Evolutionary conservation across 1,284 basidiomycete genomes (phyloP).

Genomic region (Mrakiaceae sp.): DNA sequence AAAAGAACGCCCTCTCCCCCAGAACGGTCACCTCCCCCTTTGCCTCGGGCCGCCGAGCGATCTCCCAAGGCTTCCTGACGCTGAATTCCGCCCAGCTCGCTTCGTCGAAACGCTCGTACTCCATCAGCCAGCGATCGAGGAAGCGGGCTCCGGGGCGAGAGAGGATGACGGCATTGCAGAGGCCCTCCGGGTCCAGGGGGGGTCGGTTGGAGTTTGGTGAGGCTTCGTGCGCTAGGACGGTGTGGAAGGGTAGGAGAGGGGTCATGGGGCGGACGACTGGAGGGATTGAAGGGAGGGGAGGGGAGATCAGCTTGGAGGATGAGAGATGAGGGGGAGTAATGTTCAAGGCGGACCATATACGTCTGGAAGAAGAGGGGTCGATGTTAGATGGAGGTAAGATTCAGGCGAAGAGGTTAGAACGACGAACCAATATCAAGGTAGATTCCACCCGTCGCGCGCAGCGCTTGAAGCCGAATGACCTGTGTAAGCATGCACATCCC

Average conservation of each 20-base stretch:
- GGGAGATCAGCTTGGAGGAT: not conserved
- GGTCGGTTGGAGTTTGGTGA: slow-evolving; percentile 28
- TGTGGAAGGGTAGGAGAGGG: slow-evolving; percentile 30
- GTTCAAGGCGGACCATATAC: slow-evolving; percentile 18
- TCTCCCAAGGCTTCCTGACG: slow-evolving; percentile 28
- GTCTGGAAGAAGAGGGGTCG: slow-evolving; percentile 21
- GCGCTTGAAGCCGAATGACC: slow-evolving; percentile 27
- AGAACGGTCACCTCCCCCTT: slow-evolving; percentile 36
- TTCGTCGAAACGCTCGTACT: slow-evolving; percentile 36
- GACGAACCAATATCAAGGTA: slow-evolving; percentile 36
- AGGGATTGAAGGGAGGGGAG: slow-evolving; percentile 7
- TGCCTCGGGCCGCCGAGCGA: too few relatives aligned
- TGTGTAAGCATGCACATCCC: slow-evolving; percentile 7
- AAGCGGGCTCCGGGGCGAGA: slow-evolving; percentile 34
- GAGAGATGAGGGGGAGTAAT: slow-evolving; percentile 3
- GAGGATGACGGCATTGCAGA: slow-evolving; percentile 41
- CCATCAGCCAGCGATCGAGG: slow-evolving; percentile 34
- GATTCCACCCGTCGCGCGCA: slow-evolving; percentile 32
- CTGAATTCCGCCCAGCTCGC: slow-evolving; percentile 35
- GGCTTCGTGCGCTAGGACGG: slow-evolving; percentile 39
- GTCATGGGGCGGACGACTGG: slow-evolving; percentile 29
- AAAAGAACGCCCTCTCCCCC: slow-evolving; percentile 38
- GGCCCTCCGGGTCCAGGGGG: slow-evolving; percentile 31
- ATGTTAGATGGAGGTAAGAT: too few relatives aligned
- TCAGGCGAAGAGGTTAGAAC: too few relatives aligned